phyloP scores from a whole-genome alignment of 768 basidiomycete genomes.

The Pulveroboletus sp. region DNA sequence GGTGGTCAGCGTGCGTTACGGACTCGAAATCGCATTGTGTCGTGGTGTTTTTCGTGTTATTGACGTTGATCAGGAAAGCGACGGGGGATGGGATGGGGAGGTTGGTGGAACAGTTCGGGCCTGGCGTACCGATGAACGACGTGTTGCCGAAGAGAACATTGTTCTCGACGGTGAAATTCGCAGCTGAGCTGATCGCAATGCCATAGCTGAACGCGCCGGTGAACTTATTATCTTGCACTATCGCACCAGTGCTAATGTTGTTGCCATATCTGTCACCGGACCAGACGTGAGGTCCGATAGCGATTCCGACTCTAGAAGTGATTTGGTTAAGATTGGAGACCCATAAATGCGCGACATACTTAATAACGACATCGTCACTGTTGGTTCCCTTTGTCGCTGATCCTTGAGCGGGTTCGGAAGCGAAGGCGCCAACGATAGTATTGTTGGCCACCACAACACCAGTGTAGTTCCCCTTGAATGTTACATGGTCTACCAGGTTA shows the following conservation, averaged over 20 bases:
- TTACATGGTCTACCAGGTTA: slow-evolving; percentile 70
- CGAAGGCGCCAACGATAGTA: slow-evolving; percentile 64
- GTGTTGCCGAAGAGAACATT: slow-evolving; percentile 66
- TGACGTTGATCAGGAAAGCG: slow-evolving; percentile 55
- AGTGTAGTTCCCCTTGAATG: slow-evolving; percentile 63
- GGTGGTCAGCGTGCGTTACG: slow-evolving; percentile 49
- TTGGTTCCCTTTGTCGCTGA: slow-evolving; percentile 52
- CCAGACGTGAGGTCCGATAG: slow-evolving; percentile 75
- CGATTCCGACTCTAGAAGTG: slow-evolving; percentile 68
- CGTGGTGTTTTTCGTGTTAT: slow-evolving; percentile 36
- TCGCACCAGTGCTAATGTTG: slow-evolving; percentile 51
- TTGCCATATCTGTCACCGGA: slow-evolving; percentile 56
- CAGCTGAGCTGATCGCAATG: slow-evolving; percentile 60
- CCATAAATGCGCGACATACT: too few species aligned
- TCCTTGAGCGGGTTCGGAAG: slow-evolving; percentile 41
- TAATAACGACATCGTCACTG: slow-evolving; percentile 58
- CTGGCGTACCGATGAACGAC: slow-evolving; percentile 67
- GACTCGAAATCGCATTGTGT: slow-evolving; percentile 52
- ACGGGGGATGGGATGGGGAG: slow-evolving; percentile 51
- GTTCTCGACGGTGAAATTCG: slow-evolving; percentile 61
- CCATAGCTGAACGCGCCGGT: slow-evolving; percentile 72
- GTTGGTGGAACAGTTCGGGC: slow-evolving; percentile 56
- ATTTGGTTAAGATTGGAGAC: slow-evolving; percentile 5
- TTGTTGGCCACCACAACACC: slow-evolving; percentile 66
- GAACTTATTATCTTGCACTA: slow-evolving; percentile 53